Percentiles rank a stretch among this genome's conserved stretches.
Conservation (phyloP, 2,329 filamentous ascomycete genomes). For the Cladosporium colombiae region DNA sequence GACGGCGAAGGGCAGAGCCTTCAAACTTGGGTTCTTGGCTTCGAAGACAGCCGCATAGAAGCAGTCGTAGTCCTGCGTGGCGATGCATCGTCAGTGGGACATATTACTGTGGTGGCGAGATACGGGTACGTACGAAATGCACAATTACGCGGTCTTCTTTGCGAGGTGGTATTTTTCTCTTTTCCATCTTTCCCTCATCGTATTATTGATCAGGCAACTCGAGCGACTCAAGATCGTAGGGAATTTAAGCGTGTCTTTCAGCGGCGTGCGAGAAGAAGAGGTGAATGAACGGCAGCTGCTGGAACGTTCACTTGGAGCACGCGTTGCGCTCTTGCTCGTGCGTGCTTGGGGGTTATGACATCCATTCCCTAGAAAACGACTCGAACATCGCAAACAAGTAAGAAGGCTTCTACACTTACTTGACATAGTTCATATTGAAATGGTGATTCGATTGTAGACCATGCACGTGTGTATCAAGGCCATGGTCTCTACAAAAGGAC, state of each 20-base stretch:
- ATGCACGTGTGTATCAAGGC: background rate
- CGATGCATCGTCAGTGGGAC: background rate
- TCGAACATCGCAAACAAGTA: background rate
- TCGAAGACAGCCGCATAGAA: conserved; percentile 95
- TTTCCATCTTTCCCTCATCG: conserved; percentile 28
- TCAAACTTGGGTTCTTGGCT: conserved; percentile 73
- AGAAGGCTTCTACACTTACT: background rate
- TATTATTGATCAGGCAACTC: background rate
- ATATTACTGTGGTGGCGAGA: background rate
- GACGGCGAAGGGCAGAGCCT: conserved; percentile 73
- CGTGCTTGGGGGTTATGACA: background rate
- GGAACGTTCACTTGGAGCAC: background rate
- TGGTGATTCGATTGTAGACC: background rate
- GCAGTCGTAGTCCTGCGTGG: conserved; percentile 72
- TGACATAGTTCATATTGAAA: background rate
- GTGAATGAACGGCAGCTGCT: background rate
- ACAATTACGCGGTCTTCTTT: conserved; percentile 71
- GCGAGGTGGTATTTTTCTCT: conserved; percentile 36
- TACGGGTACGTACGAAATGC: conserved; percentile 67
- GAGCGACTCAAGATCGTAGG: background rate
- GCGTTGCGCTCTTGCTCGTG: background rate
- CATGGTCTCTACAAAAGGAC: background rate
- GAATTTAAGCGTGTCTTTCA: background rate
- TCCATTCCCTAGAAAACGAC: background rate
- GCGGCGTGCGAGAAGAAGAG: background rate